Percentiles rank a stretch among this genome's conserved stretches.
These are phyloP conservation scores for Staphylotrichum longicolle DNA, from an alignment of 495 filamentous ascomycete species.

Conservation along the genomic window DNA sequence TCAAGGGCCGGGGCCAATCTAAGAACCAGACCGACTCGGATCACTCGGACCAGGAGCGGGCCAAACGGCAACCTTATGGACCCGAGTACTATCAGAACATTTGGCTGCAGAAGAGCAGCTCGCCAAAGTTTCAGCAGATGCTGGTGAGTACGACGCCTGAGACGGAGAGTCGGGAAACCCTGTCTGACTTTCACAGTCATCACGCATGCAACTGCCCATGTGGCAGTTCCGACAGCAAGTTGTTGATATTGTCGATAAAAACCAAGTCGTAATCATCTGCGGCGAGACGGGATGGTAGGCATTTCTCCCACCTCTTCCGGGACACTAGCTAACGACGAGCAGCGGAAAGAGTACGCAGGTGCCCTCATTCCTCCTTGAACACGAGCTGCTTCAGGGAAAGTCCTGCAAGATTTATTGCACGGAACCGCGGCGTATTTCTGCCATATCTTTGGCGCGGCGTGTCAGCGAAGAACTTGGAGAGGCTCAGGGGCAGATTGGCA, in stretches of 20 bases:
- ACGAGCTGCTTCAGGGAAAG: slow-evolving; percentile 75
- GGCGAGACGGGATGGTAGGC: slow-evolving; percentile 83
- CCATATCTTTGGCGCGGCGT: slow-evolving; percentile 83
- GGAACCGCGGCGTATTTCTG: slow-evolving; percentile 93
- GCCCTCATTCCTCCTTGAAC: slow-evolving; percentile 85
- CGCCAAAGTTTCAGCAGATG: slow-evolving; percentile 59
- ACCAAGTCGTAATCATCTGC: slow-evolving; percentile 86
- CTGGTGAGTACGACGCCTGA: slow-evolving; percentile 35
- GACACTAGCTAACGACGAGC: slow-evolving; percentile 22
- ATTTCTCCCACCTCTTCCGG: not conserved
- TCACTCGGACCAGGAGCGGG: slow-evolving; percentile 40
- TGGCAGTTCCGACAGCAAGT: slow-evolving; percentile 79
- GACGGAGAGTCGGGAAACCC: not conserved
- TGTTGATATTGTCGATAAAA: slow-evolving; percentile 63
- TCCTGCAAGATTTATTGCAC: slow-evolving; percentile 92
- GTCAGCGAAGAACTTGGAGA: slow-evolving; percentile 96
- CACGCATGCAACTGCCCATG: slow-evolving; percentile 77
- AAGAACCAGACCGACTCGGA: slow-evolving; percentile 49
- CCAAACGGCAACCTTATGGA: slow-evolving; percentile 31
- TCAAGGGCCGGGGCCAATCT: slow-evolving; percentile 60
- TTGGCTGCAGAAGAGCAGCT: slow-evolving; percentile 68
- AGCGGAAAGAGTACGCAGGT: slow-evolving; percentile 96
- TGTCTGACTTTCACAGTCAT: slow-evolving; percentile 37
- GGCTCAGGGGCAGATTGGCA: slow-evolving; percentile 74
- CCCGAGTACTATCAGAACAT: slow-evolving; percentile 56